Evolutionary conservation across 2,329 filamentous ascomycete species (phyloP).

Genomic region (Fusarium mundagurra): DNA sequence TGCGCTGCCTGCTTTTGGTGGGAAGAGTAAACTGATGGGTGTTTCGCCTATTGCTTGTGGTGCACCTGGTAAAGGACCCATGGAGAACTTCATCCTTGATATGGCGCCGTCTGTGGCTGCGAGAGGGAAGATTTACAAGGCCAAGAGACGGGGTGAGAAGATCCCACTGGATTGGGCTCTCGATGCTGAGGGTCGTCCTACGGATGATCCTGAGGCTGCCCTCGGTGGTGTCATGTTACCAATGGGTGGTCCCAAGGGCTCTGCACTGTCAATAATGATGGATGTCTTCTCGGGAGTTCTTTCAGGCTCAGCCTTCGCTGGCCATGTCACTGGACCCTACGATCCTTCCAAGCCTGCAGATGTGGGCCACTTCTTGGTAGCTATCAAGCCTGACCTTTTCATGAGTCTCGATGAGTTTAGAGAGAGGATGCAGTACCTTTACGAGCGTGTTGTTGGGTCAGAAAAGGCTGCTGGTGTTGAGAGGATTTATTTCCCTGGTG

Average conservation of each 20-base stretch:
- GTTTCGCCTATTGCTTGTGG: slow-evolving; percentile 81
- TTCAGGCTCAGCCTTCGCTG: slow-evolving; percentile 81
- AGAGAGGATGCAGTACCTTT: slow-evolving; percentile 65
- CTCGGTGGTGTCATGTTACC: slow-evolving; percentile 84
- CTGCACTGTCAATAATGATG: slow-evolving; percentile 84
- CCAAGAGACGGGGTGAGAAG: slow-evolving; percentile 71
- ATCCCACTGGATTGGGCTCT: slow-evolving; percentile 81
- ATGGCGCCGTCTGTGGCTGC: slow-evolving; percentile 78
- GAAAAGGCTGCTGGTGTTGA: slow-evolving; percentile 66
- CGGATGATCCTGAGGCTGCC: slow-evolving; percentile 76
- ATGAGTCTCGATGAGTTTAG: slow-evolving; percentile 76
- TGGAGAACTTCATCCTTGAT: slow-evolving; percentile 73
- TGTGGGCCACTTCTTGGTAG: slow-evolving; percentile 79
- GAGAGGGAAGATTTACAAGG: slow-evolving; percentile 78
- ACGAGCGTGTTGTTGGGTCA: slow-evolving; percentile 62
- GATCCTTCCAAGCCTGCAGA: slow-evolving; percentile 74
- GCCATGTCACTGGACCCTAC: slow-evolving; percentile 80
- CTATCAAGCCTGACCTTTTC: slow-evolving; percentile 79
- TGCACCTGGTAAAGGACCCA: slow-evolving; percentile 68
- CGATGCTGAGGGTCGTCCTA: slow-evolving; percentile 74
- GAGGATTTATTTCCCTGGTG: slow-evolving; percentile 69
- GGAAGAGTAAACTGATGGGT: slow-evolving; percentile 74
- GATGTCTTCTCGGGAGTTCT: slow-evolving; percentile 85
- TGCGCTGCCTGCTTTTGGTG: slow-evolving; percentile 77
- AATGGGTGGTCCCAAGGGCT: slow-evolving; percentile 87